A percentile compares a stretch with the other conserved stretches of the same genome.
These are phyloP conservation scores for Amylocarpus encephaloides DNA, from an alignment of 2,329 filamentous ascomycete species.

Conservation along the genomic window DNA sequence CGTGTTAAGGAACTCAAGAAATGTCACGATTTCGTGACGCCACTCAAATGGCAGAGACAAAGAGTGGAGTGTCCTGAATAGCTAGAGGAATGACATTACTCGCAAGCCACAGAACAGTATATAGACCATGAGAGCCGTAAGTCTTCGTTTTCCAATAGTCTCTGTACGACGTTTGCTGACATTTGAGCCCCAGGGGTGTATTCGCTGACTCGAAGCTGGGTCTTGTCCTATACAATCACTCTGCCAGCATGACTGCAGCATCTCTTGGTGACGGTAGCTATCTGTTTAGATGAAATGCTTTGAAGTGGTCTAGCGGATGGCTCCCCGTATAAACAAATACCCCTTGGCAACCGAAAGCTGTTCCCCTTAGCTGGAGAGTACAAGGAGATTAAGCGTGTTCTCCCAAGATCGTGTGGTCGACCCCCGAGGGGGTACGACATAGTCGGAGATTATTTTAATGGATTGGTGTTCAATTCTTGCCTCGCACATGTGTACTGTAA, in stretches of 20 bases:
- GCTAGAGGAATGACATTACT: conserved; percentile 55
- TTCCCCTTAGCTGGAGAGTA: too few relatives aligned
- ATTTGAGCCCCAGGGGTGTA: conserved; percentile 39
- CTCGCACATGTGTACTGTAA: conserved; percentile 2
- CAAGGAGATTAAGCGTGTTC: background rate
- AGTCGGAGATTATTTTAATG: background rate
- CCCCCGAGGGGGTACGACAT: too few relatives aligned
- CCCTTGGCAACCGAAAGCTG: background rate
- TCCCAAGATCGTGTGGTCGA: background rate
- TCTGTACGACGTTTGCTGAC: background rate
- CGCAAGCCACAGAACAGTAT: conserved; percentile 52
- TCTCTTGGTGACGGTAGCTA: conserved; percentile 40
- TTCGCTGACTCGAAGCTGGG: conserved; percentile 44
- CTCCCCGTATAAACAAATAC: conserved; percentile 32
- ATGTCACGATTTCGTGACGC: too few relatives aligned
- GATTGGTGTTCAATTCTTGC: background rate
- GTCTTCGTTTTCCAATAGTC: conserved; percentile 2
- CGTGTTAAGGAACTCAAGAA: too few relatives aligned
- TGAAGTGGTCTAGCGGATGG: conserved; percentile 40
- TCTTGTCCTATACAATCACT: conserved; percentile 57
- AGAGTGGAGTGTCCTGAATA: conserved; percentile 44
- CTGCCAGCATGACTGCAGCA: conserved; percentile 48
- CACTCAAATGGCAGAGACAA: too few relatives aligned
- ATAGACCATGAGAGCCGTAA: conserved; percentile 57
- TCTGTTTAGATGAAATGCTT: conserved; percentile 41